Percentiles rank a stretch among this genome's conserved stretches.
Evolutionary conservation across 495 filamentous ascomycete species (phyloP).

Genomic region (Aspergillus heteromorphus): DNA sequence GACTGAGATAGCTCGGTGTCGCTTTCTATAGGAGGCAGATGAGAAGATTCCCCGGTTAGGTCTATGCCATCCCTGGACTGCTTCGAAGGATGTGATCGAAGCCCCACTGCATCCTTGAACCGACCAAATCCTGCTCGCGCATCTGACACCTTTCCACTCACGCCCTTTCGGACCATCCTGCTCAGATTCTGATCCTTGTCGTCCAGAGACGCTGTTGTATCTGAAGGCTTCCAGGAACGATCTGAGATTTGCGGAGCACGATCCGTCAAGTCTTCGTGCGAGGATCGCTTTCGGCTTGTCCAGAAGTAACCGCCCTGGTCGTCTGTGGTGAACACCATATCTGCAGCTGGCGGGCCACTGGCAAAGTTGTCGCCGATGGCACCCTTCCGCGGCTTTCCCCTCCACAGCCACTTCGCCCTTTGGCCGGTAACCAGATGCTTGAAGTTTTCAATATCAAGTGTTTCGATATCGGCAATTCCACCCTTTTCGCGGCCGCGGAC

Average conservation of each 20-base stretch:
- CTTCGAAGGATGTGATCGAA: constrained; percentile 45
- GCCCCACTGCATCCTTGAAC: constrained; percentile 76
- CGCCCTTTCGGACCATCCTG: constrained; percentile 68
- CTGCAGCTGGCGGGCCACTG: constrained; percentile 46
- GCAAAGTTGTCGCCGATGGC: constrained; percentile 46
- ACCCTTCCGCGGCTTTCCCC: constrained; percentile 73
- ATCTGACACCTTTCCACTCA: constrained; percentile 75
- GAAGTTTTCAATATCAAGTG: constrained; percentile 80
- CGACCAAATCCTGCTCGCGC: constrained; percentile 76
- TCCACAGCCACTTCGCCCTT: constrained; percentile 88
- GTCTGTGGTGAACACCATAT: constrained; percentile 64
- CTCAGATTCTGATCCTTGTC: constrained; percentile 64
- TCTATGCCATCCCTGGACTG: constrained; percentile 36
- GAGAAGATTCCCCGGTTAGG: constrained; percentile 25
- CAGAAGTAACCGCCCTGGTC: constrained; percentile 59
- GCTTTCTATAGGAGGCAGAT: constrained; percentile 28
- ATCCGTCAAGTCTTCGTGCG: constrained; percentile 35
- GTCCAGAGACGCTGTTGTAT: constrained; percentile 28
- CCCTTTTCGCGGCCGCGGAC: constrained; percentile 83
- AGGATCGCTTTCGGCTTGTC: constrained; percentile 50
- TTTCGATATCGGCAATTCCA: constrained; percentile 88
- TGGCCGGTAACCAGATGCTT: constrained; percentile 70
- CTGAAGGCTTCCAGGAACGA: constrained; percentile 25
- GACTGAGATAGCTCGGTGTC: constrained; percentile 23
- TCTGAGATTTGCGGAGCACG: constrained; percentile 25